phyloP scores from a whole-genome alignment of 331 rosid species.

The Malus hybrid region DNA sequence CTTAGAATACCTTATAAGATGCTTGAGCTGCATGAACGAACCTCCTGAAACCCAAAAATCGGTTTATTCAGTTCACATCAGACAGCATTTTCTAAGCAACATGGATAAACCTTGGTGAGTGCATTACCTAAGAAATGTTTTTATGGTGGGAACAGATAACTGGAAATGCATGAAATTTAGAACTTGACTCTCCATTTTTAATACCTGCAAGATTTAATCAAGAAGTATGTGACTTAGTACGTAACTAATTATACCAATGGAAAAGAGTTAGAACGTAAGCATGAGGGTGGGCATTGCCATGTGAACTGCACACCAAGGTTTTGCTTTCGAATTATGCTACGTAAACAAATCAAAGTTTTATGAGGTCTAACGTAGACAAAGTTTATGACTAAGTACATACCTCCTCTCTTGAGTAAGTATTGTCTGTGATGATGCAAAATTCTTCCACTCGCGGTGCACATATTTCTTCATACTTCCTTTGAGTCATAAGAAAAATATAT shows the following conservation, averaged over 20 bases:
- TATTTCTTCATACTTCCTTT: slow-evolving; percentile 90
- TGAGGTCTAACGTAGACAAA: not conserved
- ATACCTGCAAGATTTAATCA: slow-evolving; percentile 39
- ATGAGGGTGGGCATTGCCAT: not conserved
- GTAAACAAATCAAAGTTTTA: not conserved
- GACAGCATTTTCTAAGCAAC: not conserved
- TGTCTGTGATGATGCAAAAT: slow-evolving; percentile 84
- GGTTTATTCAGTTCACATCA: slow-evolving; percentile 4
- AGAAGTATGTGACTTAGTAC: slow-evolving; percentile 7
- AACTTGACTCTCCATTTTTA: slow-evolving; percentile 69
- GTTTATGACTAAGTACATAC: slow-evolving; percentile 24
- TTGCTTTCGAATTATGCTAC: not conserved
- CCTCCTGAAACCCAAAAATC: slow-evolving; percentile 58
- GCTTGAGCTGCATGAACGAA: slow-evolving; percentile 76
- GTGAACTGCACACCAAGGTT: not conserved
- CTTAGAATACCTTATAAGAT: slow-evolving; percentile 47
- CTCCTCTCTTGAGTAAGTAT: slow-evolving; percentile 76
- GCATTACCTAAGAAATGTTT: slow-evolving; percentile 84
- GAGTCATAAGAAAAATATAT: slow-evolving; percentile 30
- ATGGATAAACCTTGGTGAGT: not conserved
- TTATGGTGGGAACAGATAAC: slow-evolving; percentile 70
- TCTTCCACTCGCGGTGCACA: slow-evolving; percentile 82
- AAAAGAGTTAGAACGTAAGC: not conserved
- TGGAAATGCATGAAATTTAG: slow-evolving; percentile 65
- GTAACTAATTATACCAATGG: not conserved